Evolutionary conservation across 139 green algal genomes (phyloP).

Genomic region (Chlamydomonas asymmetrica): DNA sequence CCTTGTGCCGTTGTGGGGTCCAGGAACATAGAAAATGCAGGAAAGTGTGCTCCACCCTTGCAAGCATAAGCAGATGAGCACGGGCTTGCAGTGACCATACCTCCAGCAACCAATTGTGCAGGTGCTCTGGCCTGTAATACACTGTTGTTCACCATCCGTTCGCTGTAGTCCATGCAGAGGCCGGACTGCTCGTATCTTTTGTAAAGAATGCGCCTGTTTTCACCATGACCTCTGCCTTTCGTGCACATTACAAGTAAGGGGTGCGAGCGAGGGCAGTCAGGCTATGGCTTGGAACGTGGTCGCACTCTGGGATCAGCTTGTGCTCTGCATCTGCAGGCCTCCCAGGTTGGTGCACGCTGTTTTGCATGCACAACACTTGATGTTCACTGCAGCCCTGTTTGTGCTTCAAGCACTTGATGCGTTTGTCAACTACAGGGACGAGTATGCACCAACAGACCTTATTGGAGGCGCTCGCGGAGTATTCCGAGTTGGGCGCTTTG

Average conservation of each 20-base stretch:
- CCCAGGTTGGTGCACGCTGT: constrained; percentile 53
- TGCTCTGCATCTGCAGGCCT: constrained; percentile 81
- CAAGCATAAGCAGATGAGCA: no score
- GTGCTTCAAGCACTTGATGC: no score
- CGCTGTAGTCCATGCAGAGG: neutral
- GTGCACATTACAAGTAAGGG: no score
- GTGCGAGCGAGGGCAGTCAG: neutral
- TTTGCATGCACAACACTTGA: neutral
- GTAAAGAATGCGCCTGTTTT: neutral
- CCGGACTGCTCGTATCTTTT: no score
- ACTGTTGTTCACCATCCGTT: neutral
- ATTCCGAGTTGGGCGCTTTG: constrained; percentile 51
- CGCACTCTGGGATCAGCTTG: constrained; percentile 75
- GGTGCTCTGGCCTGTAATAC: no score
- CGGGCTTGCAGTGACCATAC: no score
- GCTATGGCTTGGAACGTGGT: constrained; percentile 11
- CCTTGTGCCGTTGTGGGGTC: no score
- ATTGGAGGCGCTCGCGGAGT: constrained; percentile 47
- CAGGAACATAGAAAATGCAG: no score
- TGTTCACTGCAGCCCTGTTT: neutral
- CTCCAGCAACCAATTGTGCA: no score
- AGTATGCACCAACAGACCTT: constrained; percentile 59
- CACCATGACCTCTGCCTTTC: neutral
- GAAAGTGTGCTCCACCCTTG: no score
- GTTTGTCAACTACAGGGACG: constrained; percentile 67